Evolutionary conservation across 2,329 filamentous ascomycete genomes (phyloP).

Genomic region (Ceratocystis destructans): DNA sequence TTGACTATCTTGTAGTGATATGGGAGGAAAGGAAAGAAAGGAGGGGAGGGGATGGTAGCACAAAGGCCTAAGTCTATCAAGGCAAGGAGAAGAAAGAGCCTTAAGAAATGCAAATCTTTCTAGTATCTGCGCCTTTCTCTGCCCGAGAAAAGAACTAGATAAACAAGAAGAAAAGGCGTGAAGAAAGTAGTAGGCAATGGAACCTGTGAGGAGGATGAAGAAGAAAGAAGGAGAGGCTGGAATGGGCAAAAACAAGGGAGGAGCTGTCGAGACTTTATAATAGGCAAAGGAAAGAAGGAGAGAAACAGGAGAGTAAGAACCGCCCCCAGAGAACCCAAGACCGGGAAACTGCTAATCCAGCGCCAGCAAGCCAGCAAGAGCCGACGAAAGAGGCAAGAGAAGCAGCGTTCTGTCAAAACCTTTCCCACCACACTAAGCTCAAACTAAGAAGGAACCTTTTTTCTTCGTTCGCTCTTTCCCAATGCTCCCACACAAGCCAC

Average conservation of each 20-base stretch:
- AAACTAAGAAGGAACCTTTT: background rate
- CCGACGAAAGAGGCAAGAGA: slow-evolving; percentile 5
- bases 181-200: background rate
- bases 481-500: background rate
- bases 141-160: background rate
- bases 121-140: background rate
- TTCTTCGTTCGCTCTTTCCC: background rate
- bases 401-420: background rate
- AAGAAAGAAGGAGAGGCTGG: background rate
- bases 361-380: background rate
- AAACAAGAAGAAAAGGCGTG: slow-evolving; percentile 8
- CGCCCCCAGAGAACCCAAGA: background rate
- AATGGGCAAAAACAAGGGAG: background rate
- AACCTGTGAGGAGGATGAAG: slow-evolving; percentile 13
- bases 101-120: background rate
- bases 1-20: slow-evolving; percentile 1
- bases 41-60: background rate
- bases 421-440: background rate
- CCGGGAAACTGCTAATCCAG: background rate
- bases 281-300: background rate
- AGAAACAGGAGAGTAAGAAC: too few relatives aligned
- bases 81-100: background rate
- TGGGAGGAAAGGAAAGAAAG: background rate
- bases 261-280: slow-evolving; percentile 6
- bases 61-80: background rate